Evolutionary conservation across 2,329 filamentous ascomycete species (phyloP).

Genomic region (Arachnopeziza araneosa): DNA sequence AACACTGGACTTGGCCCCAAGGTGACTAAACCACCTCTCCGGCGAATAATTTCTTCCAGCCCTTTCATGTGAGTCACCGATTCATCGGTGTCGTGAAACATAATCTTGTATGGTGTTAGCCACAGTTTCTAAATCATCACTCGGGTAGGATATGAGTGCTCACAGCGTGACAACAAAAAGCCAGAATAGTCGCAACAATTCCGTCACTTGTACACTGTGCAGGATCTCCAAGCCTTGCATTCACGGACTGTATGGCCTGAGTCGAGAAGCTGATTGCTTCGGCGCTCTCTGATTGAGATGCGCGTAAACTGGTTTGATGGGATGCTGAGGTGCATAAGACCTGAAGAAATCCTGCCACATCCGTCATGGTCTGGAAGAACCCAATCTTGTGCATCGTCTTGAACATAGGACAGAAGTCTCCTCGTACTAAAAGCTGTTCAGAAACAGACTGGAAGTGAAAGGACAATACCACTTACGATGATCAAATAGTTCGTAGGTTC

Average conservation of each 20-base stretch:
- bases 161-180: conserved; percentile 11
- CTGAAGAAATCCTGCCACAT: conserved; percentile 10
- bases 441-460: too few relatives aligned
- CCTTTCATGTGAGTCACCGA: conserved; percentile 6
- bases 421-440: conserved; percentile 5
- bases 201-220: conserved; percentile 2
- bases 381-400: conserved; percentile 9
- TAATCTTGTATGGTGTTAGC: conserved; percentile 1
- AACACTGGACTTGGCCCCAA: conserved; percentile 3
- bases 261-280: conserved; percentile 10
- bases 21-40: conserved; percentile 3
- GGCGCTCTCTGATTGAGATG: conserved; percentile 1
- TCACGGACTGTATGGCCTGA: conserved; percentile 10
- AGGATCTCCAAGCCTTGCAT: conserved; percentile 5
- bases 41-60: conserved; percentile 7
- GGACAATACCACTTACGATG: conserved; percentile 7
- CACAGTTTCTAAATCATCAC: background rate
- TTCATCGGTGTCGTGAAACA: conserved; percentile 10
- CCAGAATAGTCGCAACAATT: conserved; percentile 5
- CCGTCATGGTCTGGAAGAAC: conserved; percentile 7
- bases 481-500: conserved; percentile 9
- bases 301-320: conserved; percentile 6
- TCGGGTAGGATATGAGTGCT: background rate
- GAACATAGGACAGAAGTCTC: conserved; percentile 13
- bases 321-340: conserved; percentile 11